Conservation (phyloP, 2,329 filamentous ascomycete genomes). For the Epichloe hybrida region DNA sequence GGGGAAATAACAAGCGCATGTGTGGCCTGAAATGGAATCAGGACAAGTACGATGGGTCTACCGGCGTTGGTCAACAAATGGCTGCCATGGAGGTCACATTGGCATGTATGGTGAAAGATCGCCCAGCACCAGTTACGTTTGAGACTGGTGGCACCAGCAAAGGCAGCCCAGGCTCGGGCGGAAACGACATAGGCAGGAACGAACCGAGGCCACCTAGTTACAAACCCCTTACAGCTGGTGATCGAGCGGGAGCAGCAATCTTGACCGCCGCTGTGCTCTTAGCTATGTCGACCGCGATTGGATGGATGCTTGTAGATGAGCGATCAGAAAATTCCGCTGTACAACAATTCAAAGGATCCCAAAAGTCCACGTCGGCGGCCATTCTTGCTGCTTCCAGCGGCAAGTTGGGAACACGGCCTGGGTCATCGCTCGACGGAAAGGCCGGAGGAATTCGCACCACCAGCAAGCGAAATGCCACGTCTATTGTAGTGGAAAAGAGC, state of each 20-base stretch:
- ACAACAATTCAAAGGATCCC: constrained; percentile 19
- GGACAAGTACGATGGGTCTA: constrained; percentile 41
- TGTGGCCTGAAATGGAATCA: constrained; percentile 49
- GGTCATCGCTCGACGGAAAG: constrained; percentile 12
- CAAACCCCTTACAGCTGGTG: constrained; percentile 34
- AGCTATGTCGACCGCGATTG: constrained; percentile 37
- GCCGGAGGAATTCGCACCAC: constrained; percentile 1
- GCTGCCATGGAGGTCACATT: constrained; percentile 52
- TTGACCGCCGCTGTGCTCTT: constrained; percentile 44
- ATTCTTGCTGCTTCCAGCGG: constrained; percentile 6
- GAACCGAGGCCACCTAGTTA: constrained; percentile 13
- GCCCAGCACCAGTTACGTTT: constrained; percentile 29
- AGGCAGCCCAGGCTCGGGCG: constrained; percentile 32
- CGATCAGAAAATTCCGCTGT: constrained; percentile 19
- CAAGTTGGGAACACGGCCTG: constrained; percentile 5
- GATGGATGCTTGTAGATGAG: constrained; percentile 38
- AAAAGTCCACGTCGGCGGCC: constrained; percentile 9
- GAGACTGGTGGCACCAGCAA: constrained; percentile 44
- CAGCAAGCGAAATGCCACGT: constrained; percentile 11
- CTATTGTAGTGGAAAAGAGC: constrained; percentile 10
- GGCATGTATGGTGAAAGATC: constrained; percentile 40
- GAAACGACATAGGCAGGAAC: constrained; percentile 30
- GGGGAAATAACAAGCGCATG: constrained; percentile 43
- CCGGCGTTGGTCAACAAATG: constrained; percentile 60
- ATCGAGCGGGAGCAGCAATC: constrained; percentile 56